phyloP scores from a whole-genome alignment of 352 stramenopile species.

The Phytophthora aleatoria region DNA sequence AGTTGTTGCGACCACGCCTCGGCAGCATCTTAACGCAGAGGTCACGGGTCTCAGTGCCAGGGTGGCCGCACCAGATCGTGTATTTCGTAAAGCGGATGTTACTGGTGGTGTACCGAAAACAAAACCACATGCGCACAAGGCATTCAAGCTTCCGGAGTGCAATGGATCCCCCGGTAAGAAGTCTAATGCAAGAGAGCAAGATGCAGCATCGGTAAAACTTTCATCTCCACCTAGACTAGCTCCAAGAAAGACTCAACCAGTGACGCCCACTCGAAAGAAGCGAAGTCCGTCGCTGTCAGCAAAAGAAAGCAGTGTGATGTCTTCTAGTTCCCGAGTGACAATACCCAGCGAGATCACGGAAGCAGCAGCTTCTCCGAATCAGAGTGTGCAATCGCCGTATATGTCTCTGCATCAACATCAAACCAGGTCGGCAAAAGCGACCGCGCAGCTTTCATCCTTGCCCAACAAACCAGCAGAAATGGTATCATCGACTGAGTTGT shows the following conservation, averaged over 20 bases:
- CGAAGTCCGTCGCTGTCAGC: conserved; percentile 23
- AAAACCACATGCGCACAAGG: conserved; percentile 46
- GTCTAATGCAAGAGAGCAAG: conserved; percentile 8
- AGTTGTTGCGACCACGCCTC: conserved; percentile 7
- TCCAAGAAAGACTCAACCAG: not conserved
- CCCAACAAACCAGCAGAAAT: conserved; percentile 1
- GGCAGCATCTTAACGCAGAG: conserved; percentile 22
- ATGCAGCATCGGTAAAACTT: conserved; percentile 19
- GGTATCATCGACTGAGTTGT: not conserved
- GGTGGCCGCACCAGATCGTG: conserved; percentile 36
- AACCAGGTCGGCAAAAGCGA: conserved; percentile 5
- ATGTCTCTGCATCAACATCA: conserved; percentile 18
- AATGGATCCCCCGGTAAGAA: conserved; percentile 42
- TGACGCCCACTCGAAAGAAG: conserved; percentile 4
- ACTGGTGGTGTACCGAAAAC: conserved; percentile 38
- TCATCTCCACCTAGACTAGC: conserved; percentile 2
- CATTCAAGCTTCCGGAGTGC: conserved; percentile 47
- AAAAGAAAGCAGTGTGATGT: conserved; percentile 5
- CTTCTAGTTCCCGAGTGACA: not conserved
- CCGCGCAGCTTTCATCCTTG: conserved; percentile 25
- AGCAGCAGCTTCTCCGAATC: conserved; percentile 3
- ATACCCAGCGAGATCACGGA: not conserved
- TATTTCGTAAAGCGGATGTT: conserved; percentile 46
- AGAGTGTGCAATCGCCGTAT: conserved; percentile 11
- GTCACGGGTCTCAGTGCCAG: conserved; percentile 33